These are phyloP conservation scores for Fraxinus cuspidata DNA, from an alignment of 257 asterid genomes.

Conservation along the genomic window DNA sequence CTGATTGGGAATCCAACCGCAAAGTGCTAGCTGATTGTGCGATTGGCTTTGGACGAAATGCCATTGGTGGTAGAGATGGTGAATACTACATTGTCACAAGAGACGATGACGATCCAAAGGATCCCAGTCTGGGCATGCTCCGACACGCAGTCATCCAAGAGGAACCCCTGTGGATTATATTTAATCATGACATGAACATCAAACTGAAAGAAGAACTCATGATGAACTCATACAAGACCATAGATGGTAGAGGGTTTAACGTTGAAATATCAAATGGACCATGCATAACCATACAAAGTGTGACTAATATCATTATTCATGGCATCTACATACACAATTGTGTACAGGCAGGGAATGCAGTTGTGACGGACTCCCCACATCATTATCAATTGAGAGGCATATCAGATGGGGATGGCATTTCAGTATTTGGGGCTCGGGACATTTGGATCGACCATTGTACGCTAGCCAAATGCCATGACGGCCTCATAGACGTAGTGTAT, in stretches of 20 bases:
- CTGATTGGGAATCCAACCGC: slow-evolving; percentile 67
- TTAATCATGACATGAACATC: slow-evolving; percentile 56
- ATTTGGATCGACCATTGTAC: slow-evolving; percentile 81
- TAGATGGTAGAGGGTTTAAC: slow-evolving; percentile 65
- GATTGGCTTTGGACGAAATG: slow-evolving; percentile 61
- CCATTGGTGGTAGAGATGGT: slow-evolving; percentile 67
- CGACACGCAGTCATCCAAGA: slow-evolving; percentile 65
- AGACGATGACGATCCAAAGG: slow-evolving; percentile 46
- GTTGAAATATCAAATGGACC: slow-evolving; percentile 64
- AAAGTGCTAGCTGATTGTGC: slow-evolving; percentile 62
- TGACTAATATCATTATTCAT: slow-evolving; percentile 59
- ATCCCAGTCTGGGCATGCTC: slow-evolving; percentile 63
- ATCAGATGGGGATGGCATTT: slow-evolving; percentile 73
- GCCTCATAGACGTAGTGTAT: slow-evolving; percentile 58
- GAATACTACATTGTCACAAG: slow-evolving; percentile 57
- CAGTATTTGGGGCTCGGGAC: slow-evolving; percentile 54
- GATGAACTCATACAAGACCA: slow-evolving; percentile 73
- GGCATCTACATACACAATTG: slow-evolving; percentile 64
- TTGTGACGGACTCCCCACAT: slow-evolving; percentile 47
- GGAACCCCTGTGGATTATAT: slow-evolving; percentile 74
- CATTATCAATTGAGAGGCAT: slow-evolving; percentile 55
- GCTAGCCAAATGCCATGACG: slow-evolving; percentile 54
- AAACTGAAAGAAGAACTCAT: slow-evolving; percentile 49
- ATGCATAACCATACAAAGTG: slow-evolving; percentile 57
- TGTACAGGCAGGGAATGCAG: slow-evolving; percentile 56